Evolutionary conservation across 805 yeast species (phyloP).

Genomic region (Kluyveromyces siamensis): DNA sequence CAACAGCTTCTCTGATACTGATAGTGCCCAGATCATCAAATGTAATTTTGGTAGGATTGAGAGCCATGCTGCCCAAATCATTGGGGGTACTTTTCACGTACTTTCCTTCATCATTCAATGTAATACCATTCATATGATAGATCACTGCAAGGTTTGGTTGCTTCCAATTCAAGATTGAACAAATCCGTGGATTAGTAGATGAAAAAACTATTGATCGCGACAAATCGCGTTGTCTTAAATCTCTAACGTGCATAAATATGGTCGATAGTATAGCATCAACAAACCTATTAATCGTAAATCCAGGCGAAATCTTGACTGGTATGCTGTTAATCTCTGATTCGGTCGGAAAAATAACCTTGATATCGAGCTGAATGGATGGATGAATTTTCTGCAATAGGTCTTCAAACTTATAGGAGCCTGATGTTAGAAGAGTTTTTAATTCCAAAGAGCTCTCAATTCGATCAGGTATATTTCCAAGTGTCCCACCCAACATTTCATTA

Average conservation of each 20-base stretch:
- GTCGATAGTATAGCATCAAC: slow-evolving; percentile 65
- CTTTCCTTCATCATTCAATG: slow-evolving; percentile 12
- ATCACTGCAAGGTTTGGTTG: slow-evolving; percentile 97
- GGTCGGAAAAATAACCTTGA: slow-evolving; percentile 75
- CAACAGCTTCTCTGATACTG: slow-evolving; percentile 48
- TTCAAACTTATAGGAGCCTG: slow-evolving; percentile 50
- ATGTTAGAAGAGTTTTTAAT: slow-evolving; percentile 22
- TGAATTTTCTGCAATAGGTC: slow-evolving; percentile 49
- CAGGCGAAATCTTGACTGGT: slow-evolving; percentile 34
- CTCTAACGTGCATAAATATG: slow-evolving; percentile 68
- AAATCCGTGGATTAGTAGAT: slow-evolving; percentile 80
- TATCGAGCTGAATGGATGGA: slow-evolving; percentile 51
- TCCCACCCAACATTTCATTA: slow-evolving; percentile 23
- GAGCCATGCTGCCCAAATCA: slow-evolving; percentile 19
- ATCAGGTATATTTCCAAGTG: slow-evolving; percentile 15
- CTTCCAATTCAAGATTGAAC: slow-evolving; percentile 93
- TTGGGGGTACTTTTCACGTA: slow-evolving; percentile 26
- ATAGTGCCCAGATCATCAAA: slow-evolving; percentile 13
- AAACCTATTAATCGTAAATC: slow-evolving; percentile 54
- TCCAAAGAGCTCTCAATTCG: slow-evolving; percentile 16
- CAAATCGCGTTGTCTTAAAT: slow-evolving; percentile 30
- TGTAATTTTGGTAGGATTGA: slow-evolving; percentile 5
- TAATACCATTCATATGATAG: slow-evolving; percentile 66
- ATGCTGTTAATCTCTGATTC: slow-evolving; percentile 34
- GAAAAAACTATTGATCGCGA: slow-evolving; percentile 72